phyloP scores from a whole-genome alignment of 495 filamentous ascomycete species.

The Mytilinidion resinicola region DNA sequence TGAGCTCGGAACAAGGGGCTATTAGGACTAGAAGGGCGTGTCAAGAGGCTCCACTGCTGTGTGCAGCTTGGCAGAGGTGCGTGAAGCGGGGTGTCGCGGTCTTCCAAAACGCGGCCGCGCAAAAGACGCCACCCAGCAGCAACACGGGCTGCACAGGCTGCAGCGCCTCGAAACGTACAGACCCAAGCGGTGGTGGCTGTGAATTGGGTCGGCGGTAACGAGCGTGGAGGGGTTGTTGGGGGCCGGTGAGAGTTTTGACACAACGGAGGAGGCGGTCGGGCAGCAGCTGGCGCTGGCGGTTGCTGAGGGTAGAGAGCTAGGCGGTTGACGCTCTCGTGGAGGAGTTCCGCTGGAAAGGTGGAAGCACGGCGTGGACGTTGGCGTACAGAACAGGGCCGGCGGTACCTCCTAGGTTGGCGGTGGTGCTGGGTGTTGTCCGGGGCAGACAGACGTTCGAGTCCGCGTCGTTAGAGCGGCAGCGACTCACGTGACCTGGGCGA shows the following conservation, averaged over 20 bases:
- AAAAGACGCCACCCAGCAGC: conserved; percentile 1
- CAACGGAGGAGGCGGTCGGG: background rate
- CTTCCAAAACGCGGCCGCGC: conserved; percentile 9
- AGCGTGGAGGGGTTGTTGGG: conserved; percentile 1
- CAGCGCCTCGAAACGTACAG: background rate
- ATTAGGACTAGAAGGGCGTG: background rate
- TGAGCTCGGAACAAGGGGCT: too few species aligned
- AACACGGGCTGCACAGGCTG: conserved; percentile 3
- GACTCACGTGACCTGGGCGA: background rate
- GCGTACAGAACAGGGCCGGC: background rate
- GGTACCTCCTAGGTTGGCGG: background rate
- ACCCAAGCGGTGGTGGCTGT: background rate
- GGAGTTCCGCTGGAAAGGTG: too few species aligned
- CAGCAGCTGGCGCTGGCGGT: too few species aligned
- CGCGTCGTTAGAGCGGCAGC: background rate
- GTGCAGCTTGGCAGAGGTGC: conserved; percentile 2
- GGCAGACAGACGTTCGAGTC: background rate
- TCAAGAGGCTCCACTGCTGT: background rate
- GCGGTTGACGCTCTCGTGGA: too few species aligned
- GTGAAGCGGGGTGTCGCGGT: conserved; percentile 17
- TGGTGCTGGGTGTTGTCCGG: background rate
- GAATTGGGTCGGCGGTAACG: conserved; percentile 1
- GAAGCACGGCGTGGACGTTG: too few species aligned
- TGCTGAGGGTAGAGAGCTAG: too few species aligned
- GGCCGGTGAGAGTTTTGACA: background rate